Evolutionary conservation across 2,329 filamentous ascomycete genomes (phyloP), one percentile per base, ranked within the genome.

Genomic region (Colletotrichum plurivorum): DNA sequence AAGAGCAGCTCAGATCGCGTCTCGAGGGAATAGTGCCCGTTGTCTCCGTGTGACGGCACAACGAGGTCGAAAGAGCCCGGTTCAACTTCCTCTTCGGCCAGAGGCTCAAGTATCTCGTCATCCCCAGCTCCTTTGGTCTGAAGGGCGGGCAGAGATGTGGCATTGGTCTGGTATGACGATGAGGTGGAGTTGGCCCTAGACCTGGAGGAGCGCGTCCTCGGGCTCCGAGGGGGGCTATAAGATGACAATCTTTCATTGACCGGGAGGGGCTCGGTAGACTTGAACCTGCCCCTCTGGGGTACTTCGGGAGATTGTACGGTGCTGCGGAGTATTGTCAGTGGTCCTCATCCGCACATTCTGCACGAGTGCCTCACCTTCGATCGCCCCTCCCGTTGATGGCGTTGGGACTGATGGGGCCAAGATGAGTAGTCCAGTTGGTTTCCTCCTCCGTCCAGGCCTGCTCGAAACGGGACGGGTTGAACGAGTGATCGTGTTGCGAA

Each of bases 1-100:
- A 93, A 91, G 43, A 94, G 81, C 13, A 89, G 82, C 66, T 92
- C 89, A 0, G 90, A 88, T 52, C 89, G 86, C n/a, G 82, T 80
- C 77, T 93, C 92, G 0, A 94, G 80, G 2, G 87, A 88, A 74
- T 89, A 78, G 16, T 77, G 71, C 71, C 71, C 64, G 58, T 67
- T 39, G 68, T 68, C 56, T 5, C 69, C 70, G 25, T 71, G 48
- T 18, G 66, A 70, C 7, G 76, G 76, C 51, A 73, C 72, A 4
- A 78, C 76, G 20, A 78, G 74, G 56, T 82, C 77, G 51, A 82
- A 82, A 8, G 78, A 82, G n/a, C 77, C 73, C 3, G 78, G 77
- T 41, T 80, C 78, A n/a, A 79, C 70, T 22, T 82, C 80, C 55
- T 81, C 77, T 36, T 77, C 76, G 13, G 67, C 74, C 6, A 82